Evolutionary conservation across 2,329 filamentous ascomycete genomes (phyloP).

Genomic region (Hortaea werneckii): DNA sequence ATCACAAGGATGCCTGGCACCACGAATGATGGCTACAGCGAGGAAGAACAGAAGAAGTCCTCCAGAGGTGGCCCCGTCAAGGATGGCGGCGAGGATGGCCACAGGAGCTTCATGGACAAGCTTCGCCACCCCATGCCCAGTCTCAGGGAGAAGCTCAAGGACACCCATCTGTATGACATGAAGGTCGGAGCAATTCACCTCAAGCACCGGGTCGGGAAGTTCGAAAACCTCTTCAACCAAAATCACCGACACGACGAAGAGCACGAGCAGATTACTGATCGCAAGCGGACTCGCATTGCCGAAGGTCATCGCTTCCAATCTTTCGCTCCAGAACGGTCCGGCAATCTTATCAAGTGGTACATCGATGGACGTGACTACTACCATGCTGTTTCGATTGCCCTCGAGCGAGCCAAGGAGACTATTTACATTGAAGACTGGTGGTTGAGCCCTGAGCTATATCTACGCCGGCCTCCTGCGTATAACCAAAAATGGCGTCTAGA

Average conservation of each 20-base stretch:
- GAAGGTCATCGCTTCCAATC: constrained; percentile 77
- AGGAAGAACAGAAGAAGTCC: not conserved
- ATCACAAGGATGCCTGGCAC: not conserved
- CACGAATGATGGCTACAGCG: not conserved
- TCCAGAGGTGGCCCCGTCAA: not conserved
- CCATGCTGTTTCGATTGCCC: constrained; percentile 77
- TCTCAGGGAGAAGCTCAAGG: constrained; percentile 36
- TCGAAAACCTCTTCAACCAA: constrained; percentile 62
- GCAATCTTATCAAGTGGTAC: constrained; percentile 86
- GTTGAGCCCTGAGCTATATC: constrained; percentile 79
- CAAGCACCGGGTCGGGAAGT: constrained; percentile 55
- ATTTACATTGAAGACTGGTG: constrained; percentile 98
- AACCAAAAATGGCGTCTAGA: constrained; percentile 84
- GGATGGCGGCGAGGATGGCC: not conserved
- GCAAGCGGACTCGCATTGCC: constrained; percentile 61
- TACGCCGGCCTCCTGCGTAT: constrained; percentile 71
- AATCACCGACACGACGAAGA: constrained; percentile 91
- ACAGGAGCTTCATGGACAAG: constrained; percentile 10
- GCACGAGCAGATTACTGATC: constrained; percentile 75
- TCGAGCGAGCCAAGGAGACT: constrained; percentile 82
- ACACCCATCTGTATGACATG: constrained; percentile 37
- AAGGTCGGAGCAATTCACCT: constrained; percentile 47
- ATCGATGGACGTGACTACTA: constrained; percentile 93
- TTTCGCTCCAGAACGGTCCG: constrained; percentile 77
- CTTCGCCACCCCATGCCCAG: constrained; percentile 14